Percentiles rank a stretch among this genome's conserved stretches.
Evolutionary conservation across 106 monocot species (phyloP).

Genomic region (Dendrobium officinale): DNA sequence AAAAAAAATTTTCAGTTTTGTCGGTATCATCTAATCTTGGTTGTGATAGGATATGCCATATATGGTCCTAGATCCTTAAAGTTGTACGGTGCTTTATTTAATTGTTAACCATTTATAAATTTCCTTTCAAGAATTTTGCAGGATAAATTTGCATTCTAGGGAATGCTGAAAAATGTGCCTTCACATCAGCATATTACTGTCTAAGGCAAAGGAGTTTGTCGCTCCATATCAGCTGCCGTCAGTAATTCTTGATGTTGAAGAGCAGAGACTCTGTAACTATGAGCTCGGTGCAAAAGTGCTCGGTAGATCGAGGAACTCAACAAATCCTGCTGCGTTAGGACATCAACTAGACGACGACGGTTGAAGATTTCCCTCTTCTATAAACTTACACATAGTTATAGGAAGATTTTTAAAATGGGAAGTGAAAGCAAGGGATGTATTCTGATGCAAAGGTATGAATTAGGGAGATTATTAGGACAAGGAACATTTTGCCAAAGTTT

Average conservation of each 20-base stretch:
- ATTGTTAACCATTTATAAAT: too few relatives aligned
- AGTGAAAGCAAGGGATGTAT: constrained; percentile 20
- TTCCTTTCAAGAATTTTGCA: too few relatives aligned
- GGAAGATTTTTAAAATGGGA: constrained; percentile 9
- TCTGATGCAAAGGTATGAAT: constrained; percentile 24
- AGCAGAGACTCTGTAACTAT: not conserved
- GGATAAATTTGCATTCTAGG: constrained; percentile 12
- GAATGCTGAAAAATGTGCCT: constrained; percentile 49
- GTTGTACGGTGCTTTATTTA: too few relatives aligned
- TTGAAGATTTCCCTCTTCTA: constrained; percentile 1
- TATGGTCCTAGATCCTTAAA: too few relatives aligned
- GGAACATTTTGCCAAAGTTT: constrained; percentile 32
- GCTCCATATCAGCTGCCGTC: constrained; percentile 11
- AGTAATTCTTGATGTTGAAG: constrained; percentile 12
- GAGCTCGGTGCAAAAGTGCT: not conserved
- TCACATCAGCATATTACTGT: constrained; percentile 13
- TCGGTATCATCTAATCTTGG: too few relatives aligned
- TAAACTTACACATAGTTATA: not conserved
- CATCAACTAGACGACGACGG: constrained; percentile 20
- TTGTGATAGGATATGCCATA: too few relatives aligned
- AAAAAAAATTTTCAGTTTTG: too few relatives aligned
- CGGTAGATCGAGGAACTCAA: not conserved
- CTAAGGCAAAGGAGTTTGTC: constrained; percentile 11
- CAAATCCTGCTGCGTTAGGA: constrained; percentile 10
- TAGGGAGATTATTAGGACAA: constrained; percentile 21